Percentiles rank a stretch among this genome's conserved stretches.
Conservation (phyloP, 2,329 filamentous ascomycete genomes). For the Diaporthe sp. region DNA sequence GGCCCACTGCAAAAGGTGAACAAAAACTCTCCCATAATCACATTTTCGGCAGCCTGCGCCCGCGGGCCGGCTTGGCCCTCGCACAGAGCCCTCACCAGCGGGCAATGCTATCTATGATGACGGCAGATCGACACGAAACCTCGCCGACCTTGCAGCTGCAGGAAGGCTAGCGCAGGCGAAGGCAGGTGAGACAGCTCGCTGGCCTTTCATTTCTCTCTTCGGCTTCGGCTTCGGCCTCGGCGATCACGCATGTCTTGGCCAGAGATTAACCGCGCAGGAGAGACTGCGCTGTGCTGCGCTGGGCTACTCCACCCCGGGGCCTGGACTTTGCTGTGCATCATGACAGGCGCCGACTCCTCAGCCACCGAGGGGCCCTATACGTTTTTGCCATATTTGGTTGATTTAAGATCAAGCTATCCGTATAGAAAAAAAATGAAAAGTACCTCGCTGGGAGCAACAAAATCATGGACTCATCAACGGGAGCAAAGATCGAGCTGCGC, state of each 20-base stretch:
- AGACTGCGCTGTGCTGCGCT: neutral
- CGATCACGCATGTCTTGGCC: constrained; percentile 12
- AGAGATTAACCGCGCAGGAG: constrained; percentile 24
- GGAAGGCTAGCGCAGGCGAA: constrained; percentile 19
- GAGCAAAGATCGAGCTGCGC: neutral
- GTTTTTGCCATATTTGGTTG: neutral
- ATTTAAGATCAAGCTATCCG: neutral
- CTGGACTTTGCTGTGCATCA: neutral
- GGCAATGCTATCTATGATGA: neutral
- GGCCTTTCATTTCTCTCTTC: neutral
- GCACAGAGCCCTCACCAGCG: neutral
- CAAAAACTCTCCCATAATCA: neutral
- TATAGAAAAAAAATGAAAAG: neutral
- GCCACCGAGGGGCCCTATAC: neutral
- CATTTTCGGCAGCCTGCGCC: constrained; percentile 2
- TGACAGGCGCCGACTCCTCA: neutral
- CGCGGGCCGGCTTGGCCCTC: constrained; percentile 9
- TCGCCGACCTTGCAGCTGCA: constrained; percentile 3
- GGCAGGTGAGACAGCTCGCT: constrained; percentile 10
- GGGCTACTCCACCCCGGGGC: no score
- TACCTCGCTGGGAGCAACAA: neutral
- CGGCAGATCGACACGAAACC: constrained; percentile 23
- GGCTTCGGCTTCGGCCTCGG: constrained; percentile 22
- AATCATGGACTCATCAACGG: neutral
- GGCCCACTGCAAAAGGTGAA: neutral